Percentiles rank a stretch among this genome's conserved stretches.
These are phyloP conservation scores for Penicillium atrosanguineum DNA, from an alignment of 495 filamentous ascomycete species.

Conservation along the genomic window DNA sequence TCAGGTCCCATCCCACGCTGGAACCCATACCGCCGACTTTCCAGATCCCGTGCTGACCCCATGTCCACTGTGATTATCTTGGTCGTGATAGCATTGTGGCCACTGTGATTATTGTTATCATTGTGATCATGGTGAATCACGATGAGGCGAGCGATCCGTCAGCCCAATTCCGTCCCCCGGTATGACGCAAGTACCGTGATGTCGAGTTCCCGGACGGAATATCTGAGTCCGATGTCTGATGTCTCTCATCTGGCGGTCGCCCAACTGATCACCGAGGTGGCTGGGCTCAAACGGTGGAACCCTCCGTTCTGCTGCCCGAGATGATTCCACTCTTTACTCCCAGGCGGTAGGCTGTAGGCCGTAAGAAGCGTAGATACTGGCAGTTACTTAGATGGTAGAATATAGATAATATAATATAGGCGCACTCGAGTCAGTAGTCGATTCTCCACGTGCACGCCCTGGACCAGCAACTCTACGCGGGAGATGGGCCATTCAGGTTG, in stretches of 20 bases:
- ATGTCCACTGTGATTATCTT: background rate
- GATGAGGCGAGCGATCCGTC: background rate
- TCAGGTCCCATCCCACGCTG: slow-evolving; percentile 11
- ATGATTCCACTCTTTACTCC: background rate
- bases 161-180: background rate
- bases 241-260: background rate
- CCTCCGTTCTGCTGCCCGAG: background rate
- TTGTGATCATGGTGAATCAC: background rate
- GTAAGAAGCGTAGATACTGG: background rate
- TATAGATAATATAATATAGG: too few species aligned
- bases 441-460: slow-evolving; percentile 4
- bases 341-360: background rate
- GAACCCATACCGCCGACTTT: background rate
- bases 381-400: too few species aligned
- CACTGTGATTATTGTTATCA: too few species aligned
- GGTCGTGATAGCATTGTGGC: too few species aligned
- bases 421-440: background rate
- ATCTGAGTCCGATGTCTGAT: background rate
- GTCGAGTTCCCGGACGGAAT: background rate
- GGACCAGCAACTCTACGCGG: slow-evolving; percentile 6
- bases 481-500: slow-evolving; percentile 14
- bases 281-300: background rate
- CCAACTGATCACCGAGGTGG: background rate
- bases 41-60: background rate
- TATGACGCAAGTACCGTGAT: slow-evolving; percentile 1